Evolutionary conservation across 192 early-diverging fungal species (phyloP).

Genomic region (Funneliformis geosporum): DNA sequence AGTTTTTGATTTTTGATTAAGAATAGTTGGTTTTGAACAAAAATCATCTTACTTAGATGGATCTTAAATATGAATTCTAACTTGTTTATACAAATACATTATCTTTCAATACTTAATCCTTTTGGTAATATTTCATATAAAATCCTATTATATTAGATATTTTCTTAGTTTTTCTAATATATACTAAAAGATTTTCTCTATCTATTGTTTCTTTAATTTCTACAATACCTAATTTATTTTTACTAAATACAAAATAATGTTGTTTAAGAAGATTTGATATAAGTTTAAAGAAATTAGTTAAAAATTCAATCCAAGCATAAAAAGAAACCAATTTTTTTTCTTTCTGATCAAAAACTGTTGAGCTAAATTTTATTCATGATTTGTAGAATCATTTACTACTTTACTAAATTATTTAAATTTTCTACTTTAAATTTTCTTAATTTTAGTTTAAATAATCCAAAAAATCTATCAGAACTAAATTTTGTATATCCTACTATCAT

Average conservation of each 20-base stretch:
- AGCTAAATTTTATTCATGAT: background rate
- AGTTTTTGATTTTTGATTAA: too few species aligned
- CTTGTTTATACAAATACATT: background rate
- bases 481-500: background rate
- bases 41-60: too few species aligned
- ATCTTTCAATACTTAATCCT: background rate
- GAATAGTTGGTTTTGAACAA: too few species aligned
- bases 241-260: background rate
- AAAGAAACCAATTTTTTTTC: background rate
- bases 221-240: background rate
- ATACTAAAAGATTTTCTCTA: background rate
- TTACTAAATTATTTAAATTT: background rate
- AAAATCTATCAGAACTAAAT: background rate
- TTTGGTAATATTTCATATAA: background rate
- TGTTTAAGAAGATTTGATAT: background rate
- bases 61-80: background rate
- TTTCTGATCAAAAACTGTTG: background rate
- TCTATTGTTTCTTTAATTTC: background rate
- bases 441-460: slow-evolving; percentile 5
- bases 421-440: background rate
- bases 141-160: background rate
- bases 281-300: background rate
- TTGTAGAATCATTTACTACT: background rate
- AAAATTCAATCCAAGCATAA: background rate
- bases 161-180: background rate